Evolutionary conservation across 2,329 filamentous ascomycete species (phyloP).

Genomic region (Epicoccum nigrum): DNA sequence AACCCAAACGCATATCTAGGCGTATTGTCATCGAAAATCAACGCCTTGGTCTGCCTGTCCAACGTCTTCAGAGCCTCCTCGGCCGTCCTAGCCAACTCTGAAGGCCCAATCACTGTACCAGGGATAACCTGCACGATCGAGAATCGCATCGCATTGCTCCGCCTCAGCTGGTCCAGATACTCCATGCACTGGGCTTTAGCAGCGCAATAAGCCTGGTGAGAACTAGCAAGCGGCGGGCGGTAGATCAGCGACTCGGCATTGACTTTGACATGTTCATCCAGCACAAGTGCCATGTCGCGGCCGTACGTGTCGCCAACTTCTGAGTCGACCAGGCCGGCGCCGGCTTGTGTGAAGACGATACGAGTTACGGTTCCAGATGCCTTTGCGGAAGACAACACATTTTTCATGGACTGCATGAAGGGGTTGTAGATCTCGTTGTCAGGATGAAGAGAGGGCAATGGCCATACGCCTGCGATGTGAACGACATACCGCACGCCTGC

Average conservation of each 20-base stretch:
- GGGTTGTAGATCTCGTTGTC: slow-evolving; percentile 43
- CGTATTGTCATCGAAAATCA: slow-evolving; percentile 39
- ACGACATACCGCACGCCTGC: slow-evolving; percentile 33
- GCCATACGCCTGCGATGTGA: slow-evolving; percentile 45
- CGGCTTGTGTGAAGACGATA: slow-evolving; percentile 44
- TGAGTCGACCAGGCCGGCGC: slow-evolving; percentile 40
- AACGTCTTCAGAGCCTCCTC: slow-evolving; percentile 27
- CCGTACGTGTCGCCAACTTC: slow-evolving; percentile 42
- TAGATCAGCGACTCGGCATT: slow-evolving; percentile 30
- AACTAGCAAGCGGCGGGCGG: slow-evolving; percentile 34
- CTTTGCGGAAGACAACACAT: slow-evolving; percentile 35
- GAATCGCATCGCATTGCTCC: slow-evolving; percentile 24
- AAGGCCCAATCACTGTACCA: slow-evolving; percentile 43
- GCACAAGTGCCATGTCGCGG: slow-evolving; percentile 34
- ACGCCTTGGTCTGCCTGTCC: slow-evolving; percentile 41
- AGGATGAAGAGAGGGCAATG: slow-evolving; percentile 38
- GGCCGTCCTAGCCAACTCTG: slow-evolving; percentile 34
- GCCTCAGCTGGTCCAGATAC: slow-evolving; percentile 30
- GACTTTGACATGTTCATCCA: slow-evolving; percentile 29
- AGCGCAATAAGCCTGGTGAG: slow-evolving; percentile 43
- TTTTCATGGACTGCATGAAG: slow-evolving; percentile 41
- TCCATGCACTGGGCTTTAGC: slow-evolving; percentile 45
- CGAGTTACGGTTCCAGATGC: slow-evolving; percentile 33
- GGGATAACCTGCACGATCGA: slow-evolving; percentile 43
- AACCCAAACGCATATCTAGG: slow-evolving; percentile 45